Conservation (phyloP, 1,139 yeast genomes). For the Geotrichum australiense region DNA sequence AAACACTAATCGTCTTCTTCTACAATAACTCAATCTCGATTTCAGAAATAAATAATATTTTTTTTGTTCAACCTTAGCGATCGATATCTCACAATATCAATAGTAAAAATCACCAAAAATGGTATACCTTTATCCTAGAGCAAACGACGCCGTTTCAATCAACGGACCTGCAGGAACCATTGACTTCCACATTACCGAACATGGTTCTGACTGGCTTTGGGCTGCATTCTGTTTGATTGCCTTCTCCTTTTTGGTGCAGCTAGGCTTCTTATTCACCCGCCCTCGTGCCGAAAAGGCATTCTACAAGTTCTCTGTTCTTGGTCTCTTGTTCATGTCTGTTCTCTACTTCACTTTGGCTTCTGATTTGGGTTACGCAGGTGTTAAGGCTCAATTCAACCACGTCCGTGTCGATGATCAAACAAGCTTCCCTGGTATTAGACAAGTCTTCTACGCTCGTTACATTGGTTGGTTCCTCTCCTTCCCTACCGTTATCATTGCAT, state of each 20-base stretch:
- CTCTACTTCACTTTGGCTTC: constrained; percentile 61
- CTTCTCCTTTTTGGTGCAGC: constrained; percentile 37
- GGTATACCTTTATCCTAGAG: constrained; percentile 10
- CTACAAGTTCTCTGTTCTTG: constrained; percentile 42
- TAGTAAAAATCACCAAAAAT: too few species aligned
- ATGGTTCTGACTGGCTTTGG: constrained; percentile 70
- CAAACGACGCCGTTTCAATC: constrained; percentile 45
- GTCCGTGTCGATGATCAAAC: constrained; percentile 34
- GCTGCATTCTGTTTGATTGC: constrained; percentile 51
- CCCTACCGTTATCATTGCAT: constrained; percentile 47
- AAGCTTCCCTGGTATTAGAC: constrained; percentile 43
- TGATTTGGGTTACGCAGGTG: constrained; percentile 55
- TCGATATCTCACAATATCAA: too few species aligned
- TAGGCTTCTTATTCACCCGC: constrained; percentile 37
- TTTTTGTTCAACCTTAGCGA: too few species aligned
- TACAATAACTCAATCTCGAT: too few species aligned
- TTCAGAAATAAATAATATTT: too few species aligned
- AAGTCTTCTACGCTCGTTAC: constrained; percentile 57
- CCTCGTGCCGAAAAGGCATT: constrained; percentile 41
- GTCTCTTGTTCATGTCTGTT: constrained; percentile 43
- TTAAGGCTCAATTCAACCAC: constrained; percentile 51
- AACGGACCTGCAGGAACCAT: constrained; percentile 40
- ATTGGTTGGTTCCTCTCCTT: constrained; percentile 63
- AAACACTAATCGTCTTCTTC: too few species aligned
- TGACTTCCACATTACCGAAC: constrained; percentile 48